Percentiles rank a stretch among this genome's conserved stretches.
Conservation (phyloP, 2,329 filamentous ascomycete genomes). For the Hymenotorrendiella dingleyae region DNA sequence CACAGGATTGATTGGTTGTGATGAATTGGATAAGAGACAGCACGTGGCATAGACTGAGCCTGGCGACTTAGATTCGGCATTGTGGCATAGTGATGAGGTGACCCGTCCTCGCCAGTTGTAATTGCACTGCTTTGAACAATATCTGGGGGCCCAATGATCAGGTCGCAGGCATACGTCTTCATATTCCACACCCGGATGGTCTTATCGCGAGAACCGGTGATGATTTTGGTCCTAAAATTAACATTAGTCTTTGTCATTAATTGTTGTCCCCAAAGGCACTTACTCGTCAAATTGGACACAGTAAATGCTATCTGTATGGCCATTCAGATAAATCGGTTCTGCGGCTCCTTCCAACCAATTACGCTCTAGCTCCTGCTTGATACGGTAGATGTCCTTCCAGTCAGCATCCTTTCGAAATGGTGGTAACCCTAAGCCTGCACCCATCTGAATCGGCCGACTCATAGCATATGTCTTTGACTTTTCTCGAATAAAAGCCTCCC, state of each 20-base stretch:
- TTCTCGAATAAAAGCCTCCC: slow-evolving; percentile 56
- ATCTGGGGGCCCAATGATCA: slow-evolving; percentile 76
- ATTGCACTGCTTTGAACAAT: slow-evolving; percentile 49
- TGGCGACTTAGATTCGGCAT: slow-evolving; percentile 33
- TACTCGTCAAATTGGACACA: slow-evolving; percentile 97
- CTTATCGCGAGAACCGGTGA: slow-evolving; percentile 91
- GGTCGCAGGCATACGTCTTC: slow-evolving; percentile 75
- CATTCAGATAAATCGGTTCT: slow-evolving; percentile 81
- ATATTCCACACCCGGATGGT: slow-evolving; percentile 97
- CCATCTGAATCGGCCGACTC: slow-evolving; percentile 44
- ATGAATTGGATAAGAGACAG: slow-evolving; percentile 56
- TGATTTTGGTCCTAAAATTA: slow-evolving; percentile 72
- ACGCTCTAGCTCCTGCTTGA: slow-evolving; percentile 66
- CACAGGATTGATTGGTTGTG: slow-evolving; percentile 93
- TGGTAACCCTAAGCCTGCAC: slow-evolving; percentile 53
- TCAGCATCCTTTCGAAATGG: slow-evolving; percentile 56
- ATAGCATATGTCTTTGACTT: slow-evolving; percentile 57
- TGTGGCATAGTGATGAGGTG: slow-evolving; percentile 50
- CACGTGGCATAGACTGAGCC: slow-evolving; percentile 44
- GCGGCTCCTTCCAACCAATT: slow-evolving; percentile 78
- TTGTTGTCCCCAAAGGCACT: slow-evolving; percentile 30
- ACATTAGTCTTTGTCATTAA: neutral
- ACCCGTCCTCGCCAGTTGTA: slow-evolving; percentile 45
- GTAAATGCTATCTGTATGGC: slow-evolving; percentile 94
- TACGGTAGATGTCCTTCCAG: slow-evolving; percentile 81